phyloP scores from a whole-genome alignment of 371 early-diverging fungal species.

The Syncephalastrum monosporum region DNA sequence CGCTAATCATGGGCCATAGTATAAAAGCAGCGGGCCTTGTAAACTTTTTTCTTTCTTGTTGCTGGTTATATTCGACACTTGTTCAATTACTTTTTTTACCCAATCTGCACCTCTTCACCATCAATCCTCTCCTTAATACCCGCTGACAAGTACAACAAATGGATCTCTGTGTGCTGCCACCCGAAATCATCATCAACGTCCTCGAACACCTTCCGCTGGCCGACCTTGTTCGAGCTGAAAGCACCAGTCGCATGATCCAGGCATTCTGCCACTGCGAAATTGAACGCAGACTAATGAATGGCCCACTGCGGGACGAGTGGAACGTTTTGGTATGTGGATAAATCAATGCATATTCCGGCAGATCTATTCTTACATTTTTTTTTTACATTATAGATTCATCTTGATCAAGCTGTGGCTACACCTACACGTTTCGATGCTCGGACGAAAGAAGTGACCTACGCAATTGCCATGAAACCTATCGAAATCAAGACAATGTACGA shows the following conservation, averaged over 20 bases:
- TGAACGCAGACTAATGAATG: constrained; percentile 29
- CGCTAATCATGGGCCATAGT: too few relatives aligned
- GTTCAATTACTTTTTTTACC: too few relatives aligned
- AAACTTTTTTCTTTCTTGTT: too few relatives aligned
- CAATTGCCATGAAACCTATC: constrained; percentile 42
- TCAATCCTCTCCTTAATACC: background rate
- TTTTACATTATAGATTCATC: constrained; percentile 28
- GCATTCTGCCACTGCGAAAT: constrained; percentile 37
- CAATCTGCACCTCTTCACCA: too few relatives aligned
- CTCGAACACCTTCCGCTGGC: constrained; percentile 36
- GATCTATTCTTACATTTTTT: background rate
- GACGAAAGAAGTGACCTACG: constrained; percentile 34
- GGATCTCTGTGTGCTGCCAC: constrained; percentile 29
- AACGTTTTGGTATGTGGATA: constrained; percentile 35
- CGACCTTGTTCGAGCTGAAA: constrained; percentile 41
- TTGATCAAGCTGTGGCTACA: constrained; percentile 34
- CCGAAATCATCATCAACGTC: constrained; percentile 37
- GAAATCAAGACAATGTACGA: constrained; percentile 47
- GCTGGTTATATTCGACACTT: too few relatives aligned
- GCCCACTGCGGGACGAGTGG: constrained; percentile 28
- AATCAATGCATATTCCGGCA: constrained; percentile 1
- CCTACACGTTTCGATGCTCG: constrained; percentile 34
- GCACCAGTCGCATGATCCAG: constrained; percentile 37
- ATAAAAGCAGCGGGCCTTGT: too few relatives aligned
- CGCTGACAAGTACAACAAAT: constrained; percentile 6